phyloP scores from a whole-genome alignment of 164 flowering plant genomes.

The Macadamia integrifolia region DNA sequence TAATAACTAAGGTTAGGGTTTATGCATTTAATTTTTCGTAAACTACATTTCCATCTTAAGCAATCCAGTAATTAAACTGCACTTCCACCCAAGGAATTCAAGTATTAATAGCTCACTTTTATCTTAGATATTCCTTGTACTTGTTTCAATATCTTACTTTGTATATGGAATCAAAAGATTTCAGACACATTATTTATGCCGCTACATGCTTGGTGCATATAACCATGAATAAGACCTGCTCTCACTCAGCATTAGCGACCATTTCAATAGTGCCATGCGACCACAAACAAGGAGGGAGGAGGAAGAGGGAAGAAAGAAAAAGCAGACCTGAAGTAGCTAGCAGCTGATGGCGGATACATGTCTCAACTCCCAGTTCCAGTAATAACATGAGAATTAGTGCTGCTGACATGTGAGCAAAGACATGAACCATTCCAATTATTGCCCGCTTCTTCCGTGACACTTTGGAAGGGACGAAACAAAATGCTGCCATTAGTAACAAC shows the following conservation, averaged over 20 bases:
- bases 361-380: conserved; percentile 90
- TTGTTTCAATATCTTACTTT: not conserved
- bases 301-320: not conserved
- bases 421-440: conserved; percentile 79
- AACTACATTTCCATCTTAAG: not conserved
- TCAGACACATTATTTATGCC: too few species aligned
- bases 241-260: not conserved
- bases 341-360: conserved; percentile 76
- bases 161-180: not conserved
- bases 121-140: not conserved
- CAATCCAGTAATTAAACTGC: not conserved
- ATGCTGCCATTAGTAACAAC: conserved; percentile 50
- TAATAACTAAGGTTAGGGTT: not conserved
- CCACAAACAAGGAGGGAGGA: too few species aligned
- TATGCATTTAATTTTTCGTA: not conserved
- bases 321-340: conserved; percentile 81
- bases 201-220: not conserved
- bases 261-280: not conserved
- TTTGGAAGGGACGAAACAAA: conserved; percentile 81
- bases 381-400: conserved; percentile 89
- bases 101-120: not conserved
- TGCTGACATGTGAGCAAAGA: conserved; percentile 77
- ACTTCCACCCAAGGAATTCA: too few species aligned
- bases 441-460: conserved; percentile 67
- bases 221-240: not conserved